Conservation (phyloP, 257 asterid genomes). For the Jaltomata sinuosa region DNA sequence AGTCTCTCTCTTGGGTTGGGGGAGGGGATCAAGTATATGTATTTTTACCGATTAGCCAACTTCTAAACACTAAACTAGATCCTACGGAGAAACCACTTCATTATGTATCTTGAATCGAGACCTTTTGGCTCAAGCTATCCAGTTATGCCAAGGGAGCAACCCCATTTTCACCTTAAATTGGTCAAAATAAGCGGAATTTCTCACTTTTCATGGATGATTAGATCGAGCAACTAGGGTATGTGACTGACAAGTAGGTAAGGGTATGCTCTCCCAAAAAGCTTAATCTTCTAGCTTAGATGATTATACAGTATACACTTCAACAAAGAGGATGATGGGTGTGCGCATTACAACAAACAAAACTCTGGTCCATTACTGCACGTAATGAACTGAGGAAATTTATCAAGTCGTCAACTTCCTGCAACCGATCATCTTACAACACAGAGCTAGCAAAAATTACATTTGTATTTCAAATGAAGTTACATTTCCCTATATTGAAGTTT, state of each 20-base stretch:
- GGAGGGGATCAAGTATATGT: no score
- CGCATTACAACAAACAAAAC: neutral
- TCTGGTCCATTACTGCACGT: no score
- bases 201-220: neutral
- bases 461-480: neutral
- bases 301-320: neutral
- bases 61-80: neutral
- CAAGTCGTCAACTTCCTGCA: neutral
- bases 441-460: neutral
- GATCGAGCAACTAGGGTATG: neutral
- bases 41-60: no score
- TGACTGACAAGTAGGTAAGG: neutral
- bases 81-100: neutral
- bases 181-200: neutral
- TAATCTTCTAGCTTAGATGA: neutral
- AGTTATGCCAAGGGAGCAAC: neutral
- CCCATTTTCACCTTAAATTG: neutral
- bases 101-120: neutral
- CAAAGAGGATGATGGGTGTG: neutral
- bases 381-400: neutral
- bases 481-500: neutral
- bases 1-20: no score
- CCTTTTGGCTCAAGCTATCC: neutral
- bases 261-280: neutral
- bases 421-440: neutral